Base-by-base conservation (phyloP, 805 yeast species). In the Zygotorulaspora danielsina region DNA sequence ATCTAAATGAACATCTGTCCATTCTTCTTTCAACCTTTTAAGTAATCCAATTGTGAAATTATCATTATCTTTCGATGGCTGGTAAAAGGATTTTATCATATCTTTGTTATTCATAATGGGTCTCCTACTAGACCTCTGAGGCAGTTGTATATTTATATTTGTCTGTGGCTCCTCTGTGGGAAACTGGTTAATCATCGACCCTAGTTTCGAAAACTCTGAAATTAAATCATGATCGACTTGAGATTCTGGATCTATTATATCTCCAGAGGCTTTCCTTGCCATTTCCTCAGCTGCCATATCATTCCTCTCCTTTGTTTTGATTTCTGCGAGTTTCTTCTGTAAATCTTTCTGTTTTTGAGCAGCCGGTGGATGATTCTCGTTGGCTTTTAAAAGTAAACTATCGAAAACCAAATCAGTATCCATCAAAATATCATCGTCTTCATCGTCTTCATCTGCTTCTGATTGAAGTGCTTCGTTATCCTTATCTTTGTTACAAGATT, bases 331-430 rank as follows among this genome's bases (percentile, higher is more conserved):
- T 30, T 46, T 43, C 19, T 33, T 28, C 22, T 36, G 38, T 34
- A 37, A 33, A 21, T 43, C 50, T 20, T 22, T 34, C 28, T 44
- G 50, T 35, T 38, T 46, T 24, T 39, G 41, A 29, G 36, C 30
- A n/a, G 32, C 24, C n/a, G 41, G 30, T 4, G 35, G 32, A 9
- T 40, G 39, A 12, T 32, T 36, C 17, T 41, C 41, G 19, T 55
- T 47, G 7, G 51, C 46, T 36, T 55, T 53, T 9, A 53, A 41
- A n/a, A 59, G 43, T 6, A 59, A 33, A 37, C 49, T 50, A 41
- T 58, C 61, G 40, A 59, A 59, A 4, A 57, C 53, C 21, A 51
- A 34, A 41, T 57, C 61, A 15, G 57, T 50, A 33, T 59, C 63
- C 52, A 58, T 44, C 8, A 59, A 38, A 16, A 42, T 38, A 16